Evolutionary conservation across 2,329 filamentous ascomycete species (phyloP), one percentile per base, ranked within the genome.

Genomic region (Aschersonia sp.): DNA sequence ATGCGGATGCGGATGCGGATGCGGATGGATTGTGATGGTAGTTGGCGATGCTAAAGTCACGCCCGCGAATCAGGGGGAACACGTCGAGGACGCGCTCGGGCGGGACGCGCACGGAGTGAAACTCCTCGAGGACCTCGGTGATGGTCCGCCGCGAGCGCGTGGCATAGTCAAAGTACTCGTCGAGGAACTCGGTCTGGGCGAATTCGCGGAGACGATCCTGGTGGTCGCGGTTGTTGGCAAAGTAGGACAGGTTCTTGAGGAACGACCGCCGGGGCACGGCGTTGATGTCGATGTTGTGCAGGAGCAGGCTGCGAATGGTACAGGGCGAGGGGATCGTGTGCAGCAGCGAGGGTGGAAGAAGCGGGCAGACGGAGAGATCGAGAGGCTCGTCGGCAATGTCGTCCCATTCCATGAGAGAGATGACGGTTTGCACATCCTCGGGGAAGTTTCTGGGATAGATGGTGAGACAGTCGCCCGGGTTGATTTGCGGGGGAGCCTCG

Each of bases 111-210:
- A 97, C 83, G 0, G 78, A 83, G 42, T 84, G 76, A 57, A 98
- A 98, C 56, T 98, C 92, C 49, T 90, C 81, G 31, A 98, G 74
- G 4, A 95, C 83, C 64, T 98, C 92, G 5, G 98, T 70, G 49
- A 97, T 95, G 50, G 85, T 94, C 35, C 92, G 82, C 35, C 88
- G 82, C 1, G 90, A 86, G 7, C 92, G 81, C 0, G 89, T 89
- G 1, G 92, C 92, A 60, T 98, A 98, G 65, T 98, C 90, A 67
- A 87, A 97, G 48, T 95, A 82, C 56, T 98, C 92, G 56, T 97
- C 88, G 5, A 90, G 78, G 56, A 83, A 86, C 43, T 84, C 76
- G 0, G 87, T 79, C 56, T 84, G 77, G 1, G 81, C 81, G 56
- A 98, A 92, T 59, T 98, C 92, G 7, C 83, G 64, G 0, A 98